A percentile compares a stretch with the other conserved stretches of the same genome.
Conservation (phyloP, 2,329 filamentous ascomycete genomes). For the Colletotrichum lini region DNA sequence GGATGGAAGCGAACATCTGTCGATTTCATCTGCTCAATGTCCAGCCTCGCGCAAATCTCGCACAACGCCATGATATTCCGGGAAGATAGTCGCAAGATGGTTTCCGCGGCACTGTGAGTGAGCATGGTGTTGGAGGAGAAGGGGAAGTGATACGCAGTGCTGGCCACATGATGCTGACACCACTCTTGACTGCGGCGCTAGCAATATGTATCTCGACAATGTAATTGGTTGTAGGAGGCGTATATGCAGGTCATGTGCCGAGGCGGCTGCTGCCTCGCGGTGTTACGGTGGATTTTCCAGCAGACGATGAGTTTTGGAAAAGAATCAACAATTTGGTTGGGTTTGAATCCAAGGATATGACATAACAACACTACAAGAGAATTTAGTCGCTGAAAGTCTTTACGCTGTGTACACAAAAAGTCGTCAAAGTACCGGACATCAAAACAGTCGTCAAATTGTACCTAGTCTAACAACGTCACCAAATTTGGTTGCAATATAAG, state of each 20-base stretch:
- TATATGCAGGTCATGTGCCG: constrained; percentile 4
- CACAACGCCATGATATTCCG: background rate
- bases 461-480: too few relatives aligned
- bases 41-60: background rate
- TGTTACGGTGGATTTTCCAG: too few relatives aligned
- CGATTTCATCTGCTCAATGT: background rate
- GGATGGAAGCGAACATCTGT: constrained; percentile 24
- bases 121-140: background rate
- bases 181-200: background rate
- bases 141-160: background rate
- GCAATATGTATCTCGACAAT: background rate
- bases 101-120: background rate
- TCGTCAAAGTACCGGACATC: too few relatives aligned
- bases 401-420: too few relatives aligned
- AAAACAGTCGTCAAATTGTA: too few relatives aligned
- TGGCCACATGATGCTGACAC: background rate
- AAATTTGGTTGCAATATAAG: too few relatives aligned
- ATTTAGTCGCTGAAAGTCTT: too few relatives aligned
- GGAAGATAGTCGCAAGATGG: background rate
- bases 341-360: too few relatives aligned
- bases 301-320: too few relatives aligned
- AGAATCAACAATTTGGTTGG: too few relatives aligned
- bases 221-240: background rate
- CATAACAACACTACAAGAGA: too few relatives aligned
- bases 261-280: too few relatives aligned